Conservation (phyloP, 2,329 filamentous ascomycete genomes). For the Rutstroemia sp. region DNA sequence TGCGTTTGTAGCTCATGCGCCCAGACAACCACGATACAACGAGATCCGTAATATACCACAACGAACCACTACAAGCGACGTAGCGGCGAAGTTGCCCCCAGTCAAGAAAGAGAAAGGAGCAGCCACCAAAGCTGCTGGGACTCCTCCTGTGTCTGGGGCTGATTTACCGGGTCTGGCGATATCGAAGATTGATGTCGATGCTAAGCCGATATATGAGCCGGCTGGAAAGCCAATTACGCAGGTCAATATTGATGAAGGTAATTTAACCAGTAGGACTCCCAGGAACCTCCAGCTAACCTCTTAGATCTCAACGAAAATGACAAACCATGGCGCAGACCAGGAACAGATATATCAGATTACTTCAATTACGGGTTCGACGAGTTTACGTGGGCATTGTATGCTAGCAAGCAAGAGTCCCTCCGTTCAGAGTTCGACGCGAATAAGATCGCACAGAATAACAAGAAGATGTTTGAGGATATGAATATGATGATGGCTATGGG, state of each 20-base stretch:
- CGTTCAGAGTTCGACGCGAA: conserved; percentile 68
- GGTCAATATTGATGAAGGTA: conserved; percentile 64
- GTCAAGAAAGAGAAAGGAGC: conserved; percentile 45
- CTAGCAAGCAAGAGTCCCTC: conserved; percentile 76
- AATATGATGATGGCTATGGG: conserved; percentile 59
- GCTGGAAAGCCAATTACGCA: conserved; percentile 77
- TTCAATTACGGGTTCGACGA: conserved; percentile 99
- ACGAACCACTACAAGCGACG: conserved; percentile 46
- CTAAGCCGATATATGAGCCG: conserved; percentile 68
- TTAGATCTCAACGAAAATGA: conserved; percentile 67
- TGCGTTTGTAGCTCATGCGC: conserved; percentile 7
- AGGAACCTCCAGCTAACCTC: neutral
- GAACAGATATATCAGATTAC: conserved; percentile 91
- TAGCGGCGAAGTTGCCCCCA: conserved; percentile 36
- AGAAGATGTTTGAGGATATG: conserved; percentile 73
- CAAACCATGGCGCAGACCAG: conserved; percentile 92
- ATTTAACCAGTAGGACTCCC: neutral
- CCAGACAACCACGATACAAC: conserved; percentile 54
- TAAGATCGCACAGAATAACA: conserved; percentile 54
- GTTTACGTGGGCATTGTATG: conserved; percentile 95
- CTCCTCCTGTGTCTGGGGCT: conserved; percentile 37
- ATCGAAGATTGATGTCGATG: conserved; percentile 79
- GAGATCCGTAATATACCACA: conserved; percentile 60
- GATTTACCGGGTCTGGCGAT: conserved; percentile 59
- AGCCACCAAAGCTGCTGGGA: conserved; percentile 20